Evolutionary conservation across 1,284 basidiomycete genomes (phyloP).

Genomic region (Rhodotorula sp.): DNA sequence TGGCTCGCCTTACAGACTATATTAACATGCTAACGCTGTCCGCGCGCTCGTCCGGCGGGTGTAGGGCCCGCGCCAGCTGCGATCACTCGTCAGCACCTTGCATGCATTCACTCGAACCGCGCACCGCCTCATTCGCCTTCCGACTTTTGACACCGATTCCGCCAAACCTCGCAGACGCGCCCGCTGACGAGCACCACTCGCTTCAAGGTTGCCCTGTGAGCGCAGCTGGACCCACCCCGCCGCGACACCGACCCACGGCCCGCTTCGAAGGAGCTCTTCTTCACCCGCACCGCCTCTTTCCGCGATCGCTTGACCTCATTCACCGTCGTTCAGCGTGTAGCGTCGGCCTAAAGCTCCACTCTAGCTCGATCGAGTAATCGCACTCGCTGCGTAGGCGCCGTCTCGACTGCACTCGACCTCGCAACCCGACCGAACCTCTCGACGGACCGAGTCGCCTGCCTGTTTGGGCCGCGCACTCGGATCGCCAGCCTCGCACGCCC

Average conservation of each 20-base stretch:
- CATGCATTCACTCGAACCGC: neutral
- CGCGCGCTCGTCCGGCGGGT: neutral
- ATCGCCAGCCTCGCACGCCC: neutral
- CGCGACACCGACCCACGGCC: neutral
- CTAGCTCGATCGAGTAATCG: too few relatives aligned
- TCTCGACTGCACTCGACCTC: neutral
- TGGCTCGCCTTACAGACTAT: neutral
- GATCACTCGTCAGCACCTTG: neutral
- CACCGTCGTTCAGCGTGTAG: too few relatives aligned
- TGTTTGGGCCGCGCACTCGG: neutral
- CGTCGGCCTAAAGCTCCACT: too few relatives aligned
- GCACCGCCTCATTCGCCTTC: too few relatives aligned
- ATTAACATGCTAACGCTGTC: neutral
- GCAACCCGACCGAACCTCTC: neutral
- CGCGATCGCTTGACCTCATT: neutral
- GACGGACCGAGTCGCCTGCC: conserved; percentile 1
- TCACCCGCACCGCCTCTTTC: neutral
- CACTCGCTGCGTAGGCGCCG: neutral
- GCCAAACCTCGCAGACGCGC: too few relatives aligned
- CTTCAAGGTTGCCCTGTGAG: too few relatives aligned
- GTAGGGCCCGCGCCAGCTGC: neutral
- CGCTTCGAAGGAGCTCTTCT: neutral
- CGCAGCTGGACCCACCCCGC: too few relatives aligned
- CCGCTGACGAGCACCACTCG: too few relatives aligned
- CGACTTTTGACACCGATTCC: too few relatives aligned